A percentile compares a stretch with the other conserved stretches of the same genome.
phyloP scores from a whole-genome alignment of 257 asterid genomes.

The Nemophila menziesii region DNA sequence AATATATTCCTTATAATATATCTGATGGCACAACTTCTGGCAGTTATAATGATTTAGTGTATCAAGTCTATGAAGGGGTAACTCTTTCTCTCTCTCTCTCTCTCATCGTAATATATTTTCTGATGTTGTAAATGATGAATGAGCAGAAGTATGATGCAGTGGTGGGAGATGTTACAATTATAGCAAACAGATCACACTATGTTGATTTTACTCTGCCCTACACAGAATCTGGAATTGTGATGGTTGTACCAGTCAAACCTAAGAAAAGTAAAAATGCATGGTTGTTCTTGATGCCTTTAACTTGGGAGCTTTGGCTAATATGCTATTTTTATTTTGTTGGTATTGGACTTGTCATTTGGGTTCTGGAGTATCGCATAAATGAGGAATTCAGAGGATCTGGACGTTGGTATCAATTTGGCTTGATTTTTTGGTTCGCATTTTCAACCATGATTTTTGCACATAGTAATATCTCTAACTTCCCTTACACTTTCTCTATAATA shows the following conservation, averaged over 20 bases:
- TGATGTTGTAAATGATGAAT: not conserved
- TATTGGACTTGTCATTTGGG: slow-evolving; percentile 33
- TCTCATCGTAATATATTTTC: not conserved
- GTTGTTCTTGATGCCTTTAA: slow-evolving; percentile 38
- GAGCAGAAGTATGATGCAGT: slow-evolving; percentile 32
- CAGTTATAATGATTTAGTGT: slow-evolving; percentile 17
- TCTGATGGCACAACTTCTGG: slow-evolving; percentile 21
- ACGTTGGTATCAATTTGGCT: slow-evolving; percentile 21
- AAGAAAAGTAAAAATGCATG: slow-evolving; percentile 13
- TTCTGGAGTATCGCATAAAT: slow-evolving; percentile 27
- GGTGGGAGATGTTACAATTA: slow-evolving; percentile 28
- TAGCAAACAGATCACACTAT: slow-evolving; percentile 14
- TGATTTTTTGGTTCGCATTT: slow-evolving; percentile 26
- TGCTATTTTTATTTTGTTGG: no score
- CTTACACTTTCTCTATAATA: no score
- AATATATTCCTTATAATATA: slow-evolving; percentile 28
- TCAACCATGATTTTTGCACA: slow-evolving; percentile 20
- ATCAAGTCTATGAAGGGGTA: slow-evolving; percentile 37
- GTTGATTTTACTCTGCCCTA: slow-evolving; percentile 39
- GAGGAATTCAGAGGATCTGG: slow-evolving; percentile 16
- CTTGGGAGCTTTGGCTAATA: no score
- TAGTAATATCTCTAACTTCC: no score
- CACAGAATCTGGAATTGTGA: slow-evolving; percentile 26
- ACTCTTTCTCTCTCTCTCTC: slow-evolving; percentile 4
- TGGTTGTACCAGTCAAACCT: slow-evolving; percentile 25